Conservation (phyloP, 768 basidiomycete genomes). For the Termitomyces heimii region DNA sequence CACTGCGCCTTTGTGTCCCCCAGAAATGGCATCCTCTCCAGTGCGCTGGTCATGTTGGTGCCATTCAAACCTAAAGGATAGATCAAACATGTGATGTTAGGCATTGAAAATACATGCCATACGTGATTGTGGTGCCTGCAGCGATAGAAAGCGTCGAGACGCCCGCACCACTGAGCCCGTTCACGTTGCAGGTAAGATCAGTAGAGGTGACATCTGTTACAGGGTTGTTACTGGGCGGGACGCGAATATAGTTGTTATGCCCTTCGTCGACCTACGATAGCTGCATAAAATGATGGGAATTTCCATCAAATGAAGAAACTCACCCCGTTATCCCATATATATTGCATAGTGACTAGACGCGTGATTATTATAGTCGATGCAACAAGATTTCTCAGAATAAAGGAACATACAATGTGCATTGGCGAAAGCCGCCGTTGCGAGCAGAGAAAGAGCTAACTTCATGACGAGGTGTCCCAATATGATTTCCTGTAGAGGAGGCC, state of each 20-base stretch:
- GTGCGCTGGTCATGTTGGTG: slow-evolving; percentile 49
- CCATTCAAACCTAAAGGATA: slow-evolving; percentile 40
- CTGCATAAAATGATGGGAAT: not conserved
- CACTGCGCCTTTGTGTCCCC: slow-evolving; percentile 45
- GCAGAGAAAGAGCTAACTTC: slow-evolving; percentile 26
- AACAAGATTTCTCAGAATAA: not conserved
- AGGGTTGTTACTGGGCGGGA: slow-evolving; percentile 49
- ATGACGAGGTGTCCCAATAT: slow-evolving; percentile 15
- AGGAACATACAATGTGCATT: slow-evolving; percentile 25
- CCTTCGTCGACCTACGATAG: slow-evolving; percentile 37
- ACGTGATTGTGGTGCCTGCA: slow-evolving; percentile 39
- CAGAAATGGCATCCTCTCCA: slow-evolving; percentile 45
- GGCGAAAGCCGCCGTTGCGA: slow-evolving; percentile 23
- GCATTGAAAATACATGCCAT: slow-evolving; percentile 1
- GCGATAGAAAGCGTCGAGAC: slow-evolving; percentile 35
- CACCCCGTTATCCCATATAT: slow-evolving; percentile 45
- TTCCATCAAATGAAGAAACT: not conserved
- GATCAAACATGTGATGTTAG: not conserved
- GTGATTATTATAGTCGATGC: not conserved
- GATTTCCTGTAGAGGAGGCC: not conserved
- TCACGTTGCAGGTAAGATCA: slow-evolving; percentile 48
- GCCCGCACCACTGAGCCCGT: slow-evolving; percentile 31
- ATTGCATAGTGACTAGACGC: slow-evolving; percentile 41
- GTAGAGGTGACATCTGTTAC: slow-evolving; percentile 49
- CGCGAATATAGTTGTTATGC: slow-evolving; percentile 36